Evolutionary conservation across 2,329 filamentous ascomycete genomes (phyloP).

Genomic region (Beauveria varroae): DNA sequence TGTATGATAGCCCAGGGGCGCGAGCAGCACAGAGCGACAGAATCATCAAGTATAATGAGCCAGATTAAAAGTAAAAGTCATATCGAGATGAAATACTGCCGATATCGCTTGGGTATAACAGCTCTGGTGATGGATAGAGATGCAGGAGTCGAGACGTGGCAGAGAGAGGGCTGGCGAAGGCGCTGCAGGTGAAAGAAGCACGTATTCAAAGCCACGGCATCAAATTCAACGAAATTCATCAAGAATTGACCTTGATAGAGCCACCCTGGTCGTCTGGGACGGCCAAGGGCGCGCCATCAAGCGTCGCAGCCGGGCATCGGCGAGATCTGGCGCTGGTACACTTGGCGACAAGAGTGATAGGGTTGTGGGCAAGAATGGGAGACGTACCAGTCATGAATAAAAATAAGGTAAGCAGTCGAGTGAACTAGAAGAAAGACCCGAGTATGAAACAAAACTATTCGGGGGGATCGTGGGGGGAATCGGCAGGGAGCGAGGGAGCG

Average conservation of each 20-base stretch:
- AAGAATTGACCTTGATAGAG: not conserved
- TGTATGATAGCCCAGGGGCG: not conserved
- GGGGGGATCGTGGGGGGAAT: constrained; percentile 7
- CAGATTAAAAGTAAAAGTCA: not conserved
- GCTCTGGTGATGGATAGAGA: constrained; percentile 1
- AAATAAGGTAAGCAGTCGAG: constrained; percentile 30
- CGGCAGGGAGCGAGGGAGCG: constrained; percentile 22
- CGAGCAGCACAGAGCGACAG: not conserved
- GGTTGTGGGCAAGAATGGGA: constrained; percentile 18
- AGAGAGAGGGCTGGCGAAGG: not conserved
- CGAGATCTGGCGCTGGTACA: constrained; percentile 19
- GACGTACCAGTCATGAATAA: constrained; percentile 46
- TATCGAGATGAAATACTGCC: constrained; percentile 2
- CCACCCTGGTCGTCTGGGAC: not conserved
- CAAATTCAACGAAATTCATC: not conserved
- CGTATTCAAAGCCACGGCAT: not conserved
- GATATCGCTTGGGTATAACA: not conserved
- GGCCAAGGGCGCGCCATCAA: not conserved
- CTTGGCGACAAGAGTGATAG: constrained; percentile 16
- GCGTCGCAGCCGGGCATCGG: not conserved
- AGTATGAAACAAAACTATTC: not conserved
- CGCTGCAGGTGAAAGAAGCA: not conserved
- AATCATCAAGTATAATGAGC: not conserved
- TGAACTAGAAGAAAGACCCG: constrained; percentile 18
- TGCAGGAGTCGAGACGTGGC: not conserved